Conservation (phyloP, 129 eudicot genomes). For the Centella asiatica region DNA sequence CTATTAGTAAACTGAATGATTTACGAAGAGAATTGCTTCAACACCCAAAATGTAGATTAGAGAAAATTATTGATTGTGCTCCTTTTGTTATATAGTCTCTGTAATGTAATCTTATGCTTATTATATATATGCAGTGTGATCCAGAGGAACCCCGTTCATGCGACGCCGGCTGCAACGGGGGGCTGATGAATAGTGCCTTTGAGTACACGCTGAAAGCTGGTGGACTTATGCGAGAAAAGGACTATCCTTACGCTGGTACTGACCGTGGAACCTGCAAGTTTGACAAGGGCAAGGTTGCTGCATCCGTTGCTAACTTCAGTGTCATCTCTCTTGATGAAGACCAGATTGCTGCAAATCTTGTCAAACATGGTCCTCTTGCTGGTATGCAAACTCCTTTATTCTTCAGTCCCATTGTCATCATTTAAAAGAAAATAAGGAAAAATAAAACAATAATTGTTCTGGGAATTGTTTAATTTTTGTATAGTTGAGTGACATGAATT, state of each 20-base stretch:
- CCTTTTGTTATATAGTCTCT: too few relatives aligned
- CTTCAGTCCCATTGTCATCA: neutral
- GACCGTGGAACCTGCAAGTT: conserved; percentile 69
- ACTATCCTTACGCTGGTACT: conserved; percentile 67
- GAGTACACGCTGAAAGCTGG: conserved; percentile 75
- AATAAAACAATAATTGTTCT: too few relatives aligned
- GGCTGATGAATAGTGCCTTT: conserved; percentile 78
- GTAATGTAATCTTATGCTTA: neutral
- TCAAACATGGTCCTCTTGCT: conserved; percentile 83
- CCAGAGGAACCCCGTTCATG: conserved; percentile 73
- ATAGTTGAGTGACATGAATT: too few relatives aligned
- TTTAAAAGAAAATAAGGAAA: too few relatives aligned
- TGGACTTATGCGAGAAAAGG: conserved; percentile 74
- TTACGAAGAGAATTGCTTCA: too few relatives aligned
- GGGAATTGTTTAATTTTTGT: neutral
- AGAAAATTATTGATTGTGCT: too few relatives aligned
- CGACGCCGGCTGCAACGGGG: conserved; percentile 74
- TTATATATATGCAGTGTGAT: conserved; percentile 50
- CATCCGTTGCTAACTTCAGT: conserved; percentile 69
- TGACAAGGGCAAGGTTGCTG: conserved; percentile 61
- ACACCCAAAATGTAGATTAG: too few relatives aligned
- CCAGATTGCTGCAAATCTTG: conserved; percentile 85
- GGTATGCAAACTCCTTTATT: conserved; percentile 22
- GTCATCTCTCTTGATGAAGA: conserved; percentile 67
- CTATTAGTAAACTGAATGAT: too few relatives aligned